Evolutionary conservation across 257 asterid species (phyloP).

Genomic region (Przewalskia tangutica): DNA sequence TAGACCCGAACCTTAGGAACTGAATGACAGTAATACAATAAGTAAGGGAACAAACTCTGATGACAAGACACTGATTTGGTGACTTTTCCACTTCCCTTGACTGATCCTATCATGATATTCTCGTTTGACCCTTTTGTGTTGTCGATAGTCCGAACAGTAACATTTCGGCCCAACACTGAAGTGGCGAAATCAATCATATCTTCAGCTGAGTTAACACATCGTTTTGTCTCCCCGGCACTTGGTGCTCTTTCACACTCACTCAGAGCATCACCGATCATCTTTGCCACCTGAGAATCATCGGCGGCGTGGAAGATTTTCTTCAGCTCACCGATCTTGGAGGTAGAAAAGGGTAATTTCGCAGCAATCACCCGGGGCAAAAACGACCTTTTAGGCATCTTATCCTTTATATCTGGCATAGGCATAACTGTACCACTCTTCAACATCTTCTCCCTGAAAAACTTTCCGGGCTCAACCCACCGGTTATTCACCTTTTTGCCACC

Average conservation of each 20-base stretch:
- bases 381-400: slow-evolving; percentile 89
- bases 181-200: slow-evolving; percentile 93
- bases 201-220: slow-evolving; percentile 70
- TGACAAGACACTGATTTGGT: slow-evolving; percentile 84
- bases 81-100: slow-evolving; percentile 58
- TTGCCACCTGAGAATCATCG: slow-evolving; percentile 37
- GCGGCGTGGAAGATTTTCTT: slow-evolving; percentile 57
- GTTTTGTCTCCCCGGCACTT: slow-evolving; percentile 70
- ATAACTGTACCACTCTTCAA: slow-evolving; percentile 47
- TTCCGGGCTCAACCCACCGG: slow-evolving; percentile 76
- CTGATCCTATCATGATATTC: slow-evolving; percentile 41
- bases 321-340: slow-evolving; percentile 39
- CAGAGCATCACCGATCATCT: slow-evolving; percentile 37
- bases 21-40: slow-evolving; percentile 84
- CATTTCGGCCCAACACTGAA: slow-evolving; percentile 63
- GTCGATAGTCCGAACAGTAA: slow-evolving; percentile 51
- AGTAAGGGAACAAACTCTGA: slow-evolving; percentile 66
- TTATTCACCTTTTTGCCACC: too few relatives aligned
- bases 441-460: slow-evolving; percentile 69
- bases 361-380: slow-evolving; percentile 66
- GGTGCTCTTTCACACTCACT: slow-evolving; percentile 77
- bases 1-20: slow-evolving; percentile 90
- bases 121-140: slow-evolving; percentile 38
- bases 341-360: slow-evolving; percentile 76
- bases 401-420: slow-evolving; percentile 89